Evolutionary conservation across 2,329 filamentous ascomycete genomes (phyloP), one percentile per base, ranked within the genome.

Genomic region (Cytospora piceicola): DNA sequence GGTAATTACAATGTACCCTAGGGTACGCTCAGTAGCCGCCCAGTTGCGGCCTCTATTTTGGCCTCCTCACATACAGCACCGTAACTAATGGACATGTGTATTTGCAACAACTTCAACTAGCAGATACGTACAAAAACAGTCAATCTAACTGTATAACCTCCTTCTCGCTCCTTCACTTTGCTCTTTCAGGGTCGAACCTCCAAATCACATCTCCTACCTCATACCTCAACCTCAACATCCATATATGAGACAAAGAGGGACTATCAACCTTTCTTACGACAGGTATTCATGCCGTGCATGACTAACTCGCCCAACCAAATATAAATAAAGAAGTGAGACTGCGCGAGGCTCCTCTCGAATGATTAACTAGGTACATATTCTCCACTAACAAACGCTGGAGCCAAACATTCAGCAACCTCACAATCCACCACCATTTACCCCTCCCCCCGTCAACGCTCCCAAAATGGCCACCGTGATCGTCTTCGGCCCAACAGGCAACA

Each of bases 401-500:
- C 11, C 29, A 51, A 60, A 60, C 6, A 52, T 27, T 36, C n/a
- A 60, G n/a, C 58, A 27, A 2, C 20, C 14, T 52, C 1, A 39
- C 29, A 27, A 27, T 8, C n/a, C 42, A 29, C 46, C 58, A 60
- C 42, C 29, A n/a, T n/a, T n/a, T n/a, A n/a, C n/a, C n/a, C n/a
- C n/a, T n/a, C n/a, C 34, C 8, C 14, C 30, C 46, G 15, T 52
- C 46, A 1, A 52, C 27, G 0, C 59, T 42, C 60, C 65, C 36
- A 69, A 66, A 24, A 58, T 80, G 17, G 39, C 61, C 32, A 63
- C 61, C 20, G 61, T 63, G 15, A 79, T 85, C 62, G 72, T 84
- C 60, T 84, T 85, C 68, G 82, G 82, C 32, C 76, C 82, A 22
- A 82, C 82, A 12, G 83, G 83, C 61, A 71, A 71, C n/a, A 77